A percentile compares a stretch with the other conserved stretches of the same genome.
Evolutionary conservation across 352 stramenopile species (phyloP).

Genomic region (Globisporangium splendens): DNA sequence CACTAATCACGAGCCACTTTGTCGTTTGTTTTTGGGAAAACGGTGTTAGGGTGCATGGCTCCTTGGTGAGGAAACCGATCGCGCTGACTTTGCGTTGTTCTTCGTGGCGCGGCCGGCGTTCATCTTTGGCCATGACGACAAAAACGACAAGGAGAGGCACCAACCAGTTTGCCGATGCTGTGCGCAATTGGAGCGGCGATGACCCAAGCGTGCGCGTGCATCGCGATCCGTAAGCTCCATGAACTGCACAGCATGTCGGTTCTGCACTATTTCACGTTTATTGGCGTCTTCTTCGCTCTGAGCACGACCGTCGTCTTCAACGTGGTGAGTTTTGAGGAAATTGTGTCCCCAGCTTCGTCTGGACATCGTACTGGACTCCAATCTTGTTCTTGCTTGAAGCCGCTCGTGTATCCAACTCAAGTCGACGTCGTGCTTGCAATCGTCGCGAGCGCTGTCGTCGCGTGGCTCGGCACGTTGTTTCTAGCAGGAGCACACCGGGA

Average conservation of each 20-base stretch:
- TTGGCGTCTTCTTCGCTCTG: constrained; percentile 26
- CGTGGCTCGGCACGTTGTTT: constrained; percentile 53
- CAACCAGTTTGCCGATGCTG: constrained; percentile 25
- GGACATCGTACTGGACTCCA: too few species aligned
- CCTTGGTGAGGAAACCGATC: constrained; percentile 42
- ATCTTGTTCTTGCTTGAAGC: too few species aligned
- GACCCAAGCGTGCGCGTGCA: constrained; percentile 47
- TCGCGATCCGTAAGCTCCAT: constrained; percentile 53
- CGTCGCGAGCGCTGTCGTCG: constrained; percentile 39
- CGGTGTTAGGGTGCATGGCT: constrained; percentile 32
- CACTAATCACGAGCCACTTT: not conserved
- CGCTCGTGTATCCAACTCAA: constrained; percentile 16
- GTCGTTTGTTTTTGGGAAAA: too few species aligned
- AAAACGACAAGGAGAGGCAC: constrained; percentile 13
- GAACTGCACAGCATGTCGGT: constrained; percentile 30
- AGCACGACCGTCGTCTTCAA: constrained; percentile 24
- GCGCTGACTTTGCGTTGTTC: constrained; percentile 46
- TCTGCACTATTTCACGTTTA: constrained; percentile 39
- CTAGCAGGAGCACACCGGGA: constrained; percentile 52
- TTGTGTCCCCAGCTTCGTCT: too few species aligned
- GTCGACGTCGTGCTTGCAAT: constrained; percentile 34
- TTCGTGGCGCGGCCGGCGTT: constrained; percentile 58
- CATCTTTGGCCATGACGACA: constrained; percentile 28
- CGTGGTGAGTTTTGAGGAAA: constrained; percentile 19
- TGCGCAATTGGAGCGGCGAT: constrained; percentile 40